These are phyloP conservation scores for Zostera marina DNA, from an alignment of 116 monocot genomes.

Conservation along the genomic window DNA sequence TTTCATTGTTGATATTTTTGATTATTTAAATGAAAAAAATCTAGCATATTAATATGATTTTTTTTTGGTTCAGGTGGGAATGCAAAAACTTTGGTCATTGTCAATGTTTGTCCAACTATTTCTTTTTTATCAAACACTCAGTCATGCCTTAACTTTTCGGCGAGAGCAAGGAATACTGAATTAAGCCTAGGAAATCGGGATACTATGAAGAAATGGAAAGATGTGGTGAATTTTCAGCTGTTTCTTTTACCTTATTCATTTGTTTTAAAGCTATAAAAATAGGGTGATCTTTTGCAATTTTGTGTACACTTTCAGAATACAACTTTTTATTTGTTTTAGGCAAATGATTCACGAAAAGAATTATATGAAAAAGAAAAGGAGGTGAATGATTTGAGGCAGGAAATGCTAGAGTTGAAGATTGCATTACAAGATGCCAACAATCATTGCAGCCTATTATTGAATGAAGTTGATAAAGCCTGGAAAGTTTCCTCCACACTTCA, in stretches of 20 bases:
- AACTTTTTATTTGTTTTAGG: slow-evolving; percentile 25
- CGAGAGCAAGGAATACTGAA: slow-evolving; percentile 78
- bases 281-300: not conserved
- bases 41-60: not conserved
- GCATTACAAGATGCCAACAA: slow-evolving; percentile 77
- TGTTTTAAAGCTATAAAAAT: not conserved
- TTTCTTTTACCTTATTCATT: not conserved
- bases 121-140: slow-evolving; percentile 53
- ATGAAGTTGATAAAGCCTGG: slow-evolving; percentile 99
- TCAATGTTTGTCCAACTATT: slow-evolving; percentile 61
- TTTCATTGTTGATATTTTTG: not conserved
- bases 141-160: slow-evolving; percentile 60
- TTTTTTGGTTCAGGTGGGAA: slow-evolving; percentile 35
- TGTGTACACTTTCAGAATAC: not conserved
- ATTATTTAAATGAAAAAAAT: not conserved
- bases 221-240: slow-evolving; percentile 36
- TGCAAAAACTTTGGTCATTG: slow-evolving; percentile 77
- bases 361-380: slow-evolving; percentile 90
- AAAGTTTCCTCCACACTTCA: slow-evolving; percentile 96
- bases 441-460: slow-evolving; percentile 77
- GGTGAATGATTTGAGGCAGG: slow-evolving; percentile 41
- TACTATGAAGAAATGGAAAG: slow-evolving; percentile 93
- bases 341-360: slow-evolving; percentile 83
- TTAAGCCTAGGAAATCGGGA: slow-evolving; percentile 85
- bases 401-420: slow-evolving; percentile 41